Evolutionary conservation across 2,329 filamentous ascomycete genomes (phyloP).

Genomic region (Leptosphaerulina australis): DNA sequence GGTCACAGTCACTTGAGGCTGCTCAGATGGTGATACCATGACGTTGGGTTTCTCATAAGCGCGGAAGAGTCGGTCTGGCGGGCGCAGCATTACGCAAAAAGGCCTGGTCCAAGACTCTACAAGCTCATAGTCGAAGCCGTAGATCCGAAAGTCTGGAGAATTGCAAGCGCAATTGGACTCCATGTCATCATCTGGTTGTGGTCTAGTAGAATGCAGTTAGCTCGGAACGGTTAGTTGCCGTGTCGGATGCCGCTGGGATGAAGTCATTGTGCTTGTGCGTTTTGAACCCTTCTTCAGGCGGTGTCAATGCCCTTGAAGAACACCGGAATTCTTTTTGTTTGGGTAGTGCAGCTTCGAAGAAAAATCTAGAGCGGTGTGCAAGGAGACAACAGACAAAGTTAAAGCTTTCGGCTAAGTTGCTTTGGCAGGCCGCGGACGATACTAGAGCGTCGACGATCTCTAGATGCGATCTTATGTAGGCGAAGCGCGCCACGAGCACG

Average conservation of each 20-base stretch:
- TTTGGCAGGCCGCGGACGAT: not conserved
- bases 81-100: constrained; percentile 15
- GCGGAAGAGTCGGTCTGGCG: constrained; percentile 14
- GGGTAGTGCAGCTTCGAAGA: not conserved
- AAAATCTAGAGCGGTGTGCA: not conserved
- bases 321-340: constrained; percentile 5
- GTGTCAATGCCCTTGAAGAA: constrained; percentile 8
- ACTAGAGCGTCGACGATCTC: constrained; percentile 13
- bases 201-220: constrained; percentile 25
- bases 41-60: constrained; percentile 1
- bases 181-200: constrained; percentile 41
- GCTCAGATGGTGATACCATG: not conserved
- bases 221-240: constrained; percentile 17
- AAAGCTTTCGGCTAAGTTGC: not conserved
- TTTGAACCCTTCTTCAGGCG: constrained; percentile 6
- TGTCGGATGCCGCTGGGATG: constrained; percentile 15
- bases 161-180: constrained; percentile 32
- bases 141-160: constrained; percentile 31
- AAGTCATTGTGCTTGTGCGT: constrained; percentile 14
- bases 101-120: constrained; percentile 13
- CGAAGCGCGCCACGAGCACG: constrained; percentile 15
- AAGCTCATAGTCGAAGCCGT: constrained; percentile 22
- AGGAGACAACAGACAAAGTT: not conserved
- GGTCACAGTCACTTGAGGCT: constrained; percentile 7
- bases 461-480: constrained; percentile 8